Evolutionary conservation across 805 yeast genomes (phyloP), one percentile per base, ranked within the genome.

Genomic region (Ogataea nakhonphanomensis): DNA sequence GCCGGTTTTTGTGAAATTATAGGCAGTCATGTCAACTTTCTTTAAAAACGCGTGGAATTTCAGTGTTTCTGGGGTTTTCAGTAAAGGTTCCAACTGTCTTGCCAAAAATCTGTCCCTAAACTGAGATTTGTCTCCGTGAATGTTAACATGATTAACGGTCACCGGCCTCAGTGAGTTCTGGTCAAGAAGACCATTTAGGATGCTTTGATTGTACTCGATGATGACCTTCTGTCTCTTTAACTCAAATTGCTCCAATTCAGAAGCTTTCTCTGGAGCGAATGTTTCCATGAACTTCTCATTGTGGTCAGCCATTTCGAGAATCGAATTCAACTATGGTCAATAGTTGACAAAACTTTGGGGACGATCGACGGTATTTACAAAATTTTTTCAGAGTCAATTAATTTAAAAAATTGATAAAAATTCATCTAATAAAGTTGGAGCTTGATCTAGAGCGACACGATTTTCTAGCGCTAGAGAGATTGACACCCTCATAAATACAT

Each of bases 51-150:
- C 52, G n/a, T 57, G 53, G 17, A 79, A 55, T 4, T 75, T 73
- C 28, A 64, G 46, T 2, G 27, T 25, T 6, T 44, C 42, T n/a
- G 70, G 63, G 20, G 55, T 44, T 7, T 53, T 48, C 17, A 73
- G 51, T 32, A 79, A 53, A 1, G 83, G 80, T 13, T 57, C 53
- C 17, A 79, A 53, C 48, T 78, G 84, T 5, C 61, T 49, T 10
- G 59, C 53, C 4, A 79, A 45, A 52, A 78, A 79, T 0, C 60
- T 25, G 38, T 67, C 66, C 26, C 84, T 58, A 45, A 71, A 74
- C 10, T 60, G 59, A 2, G 34, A 35, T 23, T 71, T 70, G 5
- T 72, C 62, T 17, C 79, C 79, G 33, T 70, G 62, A 8, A 79
- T 58, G 43, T 73, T 74, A 8, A 76, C 71, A 27, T 66, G 65